A percentile compares a stretch with the other conserved stretches of the same genome.
Evolutionary conservation across 208 protist genomes (phyloP).

Genomic region (Trypanosoma platydactyli): DNA sequence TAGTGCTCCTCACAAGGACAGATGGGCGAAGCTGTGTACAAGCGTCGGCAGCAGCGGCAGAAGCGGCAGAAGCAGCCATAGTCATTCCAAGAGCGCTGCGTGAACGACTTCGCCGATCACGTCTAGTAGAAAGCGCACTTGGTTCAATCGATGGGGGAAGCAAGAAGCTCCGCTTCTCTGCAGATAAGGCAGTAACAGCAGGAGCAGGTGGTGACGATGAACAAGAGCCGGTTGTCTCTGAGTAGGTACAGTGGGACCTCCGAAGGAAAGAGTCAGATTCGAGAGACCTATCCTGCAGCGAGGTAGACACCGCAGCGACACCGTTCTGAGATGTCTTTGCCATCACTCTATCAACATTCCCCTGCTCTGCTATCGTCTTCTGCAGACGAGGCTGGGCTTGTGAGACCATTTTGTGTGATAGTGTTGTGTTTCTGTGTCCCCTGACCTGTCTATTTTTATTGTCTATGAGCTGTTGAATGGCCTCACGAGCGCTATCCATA

Average conservation of each 20-base stretch:
- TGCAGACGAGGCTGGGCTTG: neutral
- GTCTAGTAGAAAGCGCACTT: neutral
- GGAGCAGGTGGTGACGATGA: too few relatives aligned
- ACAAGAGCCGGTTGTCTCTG: too few relatives aligned
- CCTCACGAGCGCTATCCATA: slow-evolving; percentile 27
- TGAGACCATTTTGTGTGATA: neutral
- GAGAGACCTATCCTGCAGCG: too few relatives aligned
- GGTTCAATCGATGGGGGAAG: neutral
- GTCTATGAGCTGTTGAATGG: slow-evolving; percentile 25
- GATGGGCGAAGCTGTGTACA: slow-evolving; percentile 20
- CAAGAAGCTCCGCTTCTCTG: neutral
- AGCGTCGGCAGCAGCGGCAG: neutral
- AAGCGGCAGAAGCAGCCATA: slow-evolving; percentile 5
- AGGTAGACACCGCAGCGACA: too few relatives aligned
- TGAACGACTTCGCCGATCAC: slow-evolving; percentile 1
- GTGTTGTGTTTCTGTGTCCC: neutral
- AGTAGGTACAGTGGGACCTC: too few relatives aligned
- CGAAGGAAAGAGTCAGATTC: too few relatives aligned
- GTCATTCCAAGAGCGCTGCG: slow-evolving; percentile 18
- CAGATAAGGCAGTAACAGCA: neutral
- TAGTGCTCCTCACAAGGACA: slow-evolving; percentile 17
- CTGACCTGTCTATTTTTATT: slow-evolving; percentile 9
- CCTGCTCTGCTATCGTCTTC: neutral
- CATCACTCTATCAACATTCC: too few relatives aligned
- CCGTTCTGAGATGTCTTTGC: neutral